Evolutionary conservation across 2,329 filamentous ascomycete species (phyloP).

Genomic region (Colletotrichum magnum): DNA sequence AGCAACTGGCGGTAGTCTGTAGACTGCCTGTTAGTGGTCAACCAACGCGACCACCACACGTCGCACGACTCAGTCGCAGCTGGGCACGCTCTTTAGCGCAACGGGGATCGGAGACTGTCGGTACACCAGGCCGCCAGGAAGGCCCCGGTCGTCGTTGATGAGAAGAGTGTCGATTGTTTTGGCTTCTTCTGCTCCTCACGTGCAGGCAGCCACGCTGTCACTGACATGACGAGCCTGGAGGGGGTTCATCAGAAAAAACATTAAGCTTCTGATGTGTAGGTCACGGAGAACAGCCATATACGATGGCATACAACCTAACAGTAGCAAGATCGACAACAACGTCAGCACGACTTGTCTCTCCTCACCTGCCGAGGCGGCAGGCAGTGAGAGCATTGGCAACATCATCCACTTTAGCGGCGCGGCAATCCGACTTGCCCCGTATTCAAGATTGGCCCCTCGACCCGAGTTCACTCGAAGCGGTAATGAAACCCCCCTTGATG

Average conservation of each 20-base stretch:
- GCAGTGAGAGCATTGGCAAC: neutral
- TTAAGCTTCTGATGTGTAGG: too few species aligned
- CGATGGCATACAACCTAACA: too few species aligned
- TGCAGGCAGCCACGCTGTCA: neutral
- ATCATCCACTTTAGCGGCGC: conserved; percentile 21
- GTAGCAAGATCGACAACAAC: conserved; percentile 1
- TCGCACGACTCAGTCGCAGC: conserved; percentile 31
- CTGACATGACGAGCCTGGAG: conserved; percentile 1
- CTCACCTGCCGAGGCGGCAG: conserved; percentile 1
- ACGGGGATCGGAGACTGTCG: neutral
- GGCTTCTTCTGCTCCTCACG: neutral
- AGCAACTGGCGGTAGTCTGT: too few species aligned
- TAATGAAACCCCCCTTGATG: conserved; percentile 16
- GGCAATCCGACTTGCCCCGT: conserved; percentile 33
- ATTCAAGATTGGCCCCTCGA: conserved; percentile 27
- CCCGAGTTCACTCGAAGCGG: conserved; percentile 14
- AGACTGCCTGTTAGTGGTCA: too few species aligned
- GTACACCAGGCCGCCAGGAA: neutral
- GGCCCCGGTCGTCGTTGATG: neutral
- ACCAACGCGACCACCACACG: neutral
- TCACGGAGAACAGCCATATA: too few species aligned
- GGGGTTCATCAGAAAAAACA: too few species aligned
- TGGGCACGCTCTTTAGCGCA: neutral
- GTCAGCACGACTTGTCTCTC: neutral
- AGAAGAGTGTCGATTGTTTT: neutral